These are phyloP conservation scores for Pichia heedii DNA, from an alignment of 805 yeast species.

Conservation along the genomic window DNA sequence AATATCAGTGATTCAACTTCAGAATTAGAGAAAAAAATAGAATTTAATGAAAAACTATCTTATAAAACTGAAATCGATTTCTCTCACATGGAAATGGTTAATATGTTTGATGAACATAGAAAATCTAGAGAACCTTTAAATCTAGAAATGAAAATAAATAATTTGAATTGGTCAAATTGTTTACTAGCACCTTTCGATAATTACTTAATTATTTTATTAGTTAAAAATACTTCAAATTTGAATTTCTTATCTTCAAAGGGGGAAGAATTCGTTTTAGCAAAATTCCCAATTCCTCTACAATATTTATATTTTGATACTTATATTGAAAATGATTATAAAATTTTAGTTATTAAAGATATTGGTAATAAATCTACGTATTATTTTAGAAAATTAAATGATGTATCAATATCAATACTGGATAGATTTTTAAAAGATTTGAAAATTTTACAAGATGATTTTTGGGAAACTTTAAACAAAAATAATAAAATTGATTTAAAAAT, in stretches of 20 bases:
- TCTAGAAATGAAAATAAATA: slow-evolving; percentile 12
- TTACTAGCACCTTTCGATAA: slow-evolving; percentile 33
- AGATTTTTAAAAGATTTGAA: slow-evolving; percentile 19
- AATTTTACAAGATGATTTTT: slow-evolving; percentile 14
- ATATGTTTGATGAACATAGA: slow-evolving; percentile 22
- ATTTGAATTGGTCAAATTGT: slow-evolving; percentile 34
- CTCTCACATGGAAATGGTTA: slow-evolving; percentile 24
- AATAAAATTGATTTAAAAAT: slow-evolving; percentile 8
- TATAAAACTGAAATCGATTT: slow-evolving; percentile 21
- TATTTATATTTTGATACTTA: slow-evolving; percentile 15
- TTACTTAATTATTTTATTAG: slow-evolving; percentile 18
- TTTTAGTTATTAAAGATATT: slow-evolving; percentile 17
- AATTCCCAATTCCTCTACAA: slow-evolving; percentile 24
- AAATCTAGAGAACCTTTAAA: slow-evolving; percentile 20
- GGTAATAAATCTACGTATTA: slow-evolving; percentile 16
- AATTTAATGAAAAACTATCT: slow-evolving; percentile 23
- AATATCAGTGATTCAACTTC: slow-evolving; percentile 23
- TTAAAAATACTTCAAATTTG: slow-evolving; percentile 8
- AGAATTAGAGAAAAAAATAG: slow-evolving; percentile 24
- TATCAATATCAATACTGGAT: slow-evolving; percentile 17
- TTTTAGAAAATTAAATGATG: slow-evolving; percentile 15
- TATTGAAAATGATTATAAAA: slow-evolving; percentile 13
- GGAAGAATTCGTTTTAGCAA: slow-evolving; percentile 15
- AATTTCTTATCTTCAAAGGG: slow-evolving; percentile 10
- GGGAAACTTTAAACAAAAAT: slow-evolving; percentile 9